Conservation (phyloP, 2,329 filamentous ascomycete genomes). For the Alternaria burnsii region DNA sequence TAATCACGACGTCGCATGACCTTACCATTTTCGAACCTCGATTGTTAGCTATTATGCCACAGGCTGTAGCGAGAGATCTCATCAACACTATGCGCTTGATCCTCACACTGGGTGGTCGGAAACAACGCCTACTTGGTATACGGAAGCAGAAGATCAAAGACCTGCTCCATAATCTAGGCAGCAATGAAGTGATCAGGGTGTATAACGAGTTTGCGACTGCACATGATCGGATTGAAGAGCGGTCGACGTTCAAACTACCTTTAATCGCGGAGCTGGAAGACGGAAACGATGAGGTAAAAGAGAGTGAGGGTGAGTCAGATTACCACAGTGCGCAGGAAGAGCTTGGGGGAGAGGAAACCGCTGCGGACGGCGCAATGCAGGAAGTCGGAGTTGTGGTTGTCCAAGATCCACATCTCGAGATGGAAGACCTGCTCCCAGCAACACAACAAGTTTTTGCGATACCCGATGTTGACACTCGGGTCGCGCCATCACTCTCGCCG, state of each 20-base stretch:
- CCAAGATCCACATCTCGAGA: not conserved
- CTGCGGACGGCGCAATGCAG: not conserved
- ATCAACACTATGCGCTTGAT: constrained; percentile 2
- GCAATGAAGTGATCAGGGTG: not conserved
- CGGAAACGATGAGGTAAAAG: not conserved
- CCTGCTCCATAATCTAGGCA: not conserved
- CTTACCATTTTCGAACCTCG: not conserved
- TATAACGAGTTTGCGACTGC: constrained; percentile 2
- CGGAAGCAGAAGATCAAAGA: not conserved
- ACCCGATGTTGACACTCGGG: not conserved
- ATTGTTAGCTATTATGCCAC: not conserved
- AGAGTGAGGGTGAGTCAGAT: not conserved
- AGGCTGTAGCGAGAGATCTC: not conserved
- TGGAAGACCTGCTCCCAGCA: not conserved
- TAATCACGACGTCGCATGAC: not conserved
- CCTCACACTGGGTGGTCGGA: not conserved
- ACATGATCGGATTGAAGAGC: not conserved
- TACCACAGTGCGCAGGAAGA: not conserved
- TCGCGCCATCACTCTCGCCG: not conserved
- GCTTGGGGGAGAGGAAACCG: not conserved
- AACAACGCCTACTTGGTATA: not conserved
- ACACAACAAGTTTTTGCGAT: not conserved
- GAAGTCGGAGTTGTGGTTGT: not conserved
- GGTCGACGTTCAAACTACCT: constrained; percentile 11
- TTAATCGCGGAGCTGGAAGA: not conserved